Base-by-base conservation (phyloP, 345 rosid species). In the Brassica cretica region DNA sequence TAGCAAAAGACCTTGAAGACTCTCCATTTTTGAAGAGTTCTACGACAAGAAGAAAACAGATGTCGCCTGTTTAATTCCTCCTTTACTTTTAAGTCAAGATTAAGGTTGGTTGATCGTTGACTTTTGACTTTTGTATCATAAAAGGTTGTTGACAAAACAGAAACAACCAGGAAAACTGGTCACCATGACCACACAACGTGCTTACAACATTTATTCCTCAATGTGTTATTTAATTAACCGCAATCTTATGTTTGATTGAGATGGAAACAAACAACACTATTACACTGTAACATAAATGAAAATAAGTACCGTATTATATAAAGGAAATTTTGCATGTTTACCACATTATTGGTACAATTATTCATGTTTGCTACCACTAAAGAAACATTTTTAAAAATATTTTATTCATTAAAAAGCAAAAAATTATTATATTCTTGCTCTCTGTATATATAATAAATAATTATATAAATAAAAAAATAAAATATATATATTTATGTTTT, bases 41-140 rank as follows among this genome's bases (percentile, higher is more conserved):
- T 58, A 15, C 3, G 75, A 70, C 70, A 70, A 70, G 19, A 51
- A 76, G 32, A 51, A 62, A 53, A 62, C 75, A 76, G 55, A 14
- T 62, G 10, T 76, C 64, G 39, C 75, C 30, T 69, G 70, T 12
- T 69, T 29, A 3, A 15, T 69, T 61, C 41, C 41, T 49, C 15
- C 8, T 46, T 69, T 18, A 15, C 55, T 51, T 62, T 49, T 24
- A 76, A 76, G 80, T 76, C 75, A 76, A 76, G 18, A 69, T 70
- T 76, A 70, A 76, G 75, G 75, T 62, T 49, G 29, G 58, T 62
- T 21, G 56, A 51, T 51, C 4, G 44, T 70, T 70, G 74, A 76
- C 62, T 68, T 60, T 60, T 44, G 80, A 49, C 74, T 69, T 46
- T 35, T 8, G 11, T 55, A 62, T 70, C 51, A 19, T 62, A 63